Conservation (phyloP, 2,329 filamentous ascomycete species). For the Juglanconis oblonga region DNA sequence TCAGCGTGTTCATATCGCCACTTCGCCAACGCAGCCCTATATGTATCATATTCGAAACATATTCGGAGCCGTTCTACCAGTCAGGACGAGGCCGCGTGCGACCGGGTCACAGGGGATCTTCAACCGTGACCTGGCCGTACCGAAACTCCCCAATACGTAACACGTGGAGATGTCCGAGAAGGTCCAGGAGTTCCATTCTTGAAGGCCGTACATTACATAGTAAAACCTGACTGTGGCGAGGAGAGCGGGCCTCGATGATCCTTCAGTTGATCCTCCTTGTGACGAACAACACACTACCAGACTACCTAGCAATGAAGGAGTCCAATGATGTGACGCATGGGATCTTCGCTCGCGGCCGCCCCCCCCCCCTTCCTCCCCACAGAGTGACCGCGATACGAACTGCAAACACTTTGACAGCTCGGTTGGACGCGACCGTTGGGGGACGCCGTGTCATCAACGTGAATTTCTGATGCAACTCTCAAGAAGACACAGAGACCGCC, state of each 20-base stretch:
- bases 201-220: not conserved
- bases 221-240: not conserved
- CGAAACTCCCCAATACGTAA: constrained; percentile 1
- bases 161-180: not conserved
- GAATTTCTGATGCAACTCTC: constrained; percentile 1
- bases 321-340: not conserved
- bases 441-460: not conserved
- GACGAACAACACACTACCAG: not conserved
- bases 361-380: too few species aligned
- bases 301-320: not conserved
- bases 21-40: not conserved
- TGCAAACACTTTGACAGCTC: not conserved
- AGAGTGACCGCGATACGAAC: constrained; percentile 7
- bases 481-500: not conserved
- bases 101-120: constrained; percentile 1
- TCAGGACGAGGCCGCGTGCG: not conserved
- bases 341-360: too few species aligned
- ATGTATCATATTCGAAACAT: constrained; percentile 5
- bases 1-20: not conserved
- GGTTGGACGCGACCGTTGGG: not conserved
- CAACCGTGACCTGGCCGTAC: not conserved
- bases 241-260: constrained; percentile 2
- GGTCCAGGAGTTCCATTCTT: not conserved
- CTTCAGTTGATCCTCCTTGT: not conserved
- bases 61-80: constrained; percentile 3